Evolutionary conservation across 352 stramenopile genomes (phyloP).

Genomic region (Phytophthora melonis): DNA sequence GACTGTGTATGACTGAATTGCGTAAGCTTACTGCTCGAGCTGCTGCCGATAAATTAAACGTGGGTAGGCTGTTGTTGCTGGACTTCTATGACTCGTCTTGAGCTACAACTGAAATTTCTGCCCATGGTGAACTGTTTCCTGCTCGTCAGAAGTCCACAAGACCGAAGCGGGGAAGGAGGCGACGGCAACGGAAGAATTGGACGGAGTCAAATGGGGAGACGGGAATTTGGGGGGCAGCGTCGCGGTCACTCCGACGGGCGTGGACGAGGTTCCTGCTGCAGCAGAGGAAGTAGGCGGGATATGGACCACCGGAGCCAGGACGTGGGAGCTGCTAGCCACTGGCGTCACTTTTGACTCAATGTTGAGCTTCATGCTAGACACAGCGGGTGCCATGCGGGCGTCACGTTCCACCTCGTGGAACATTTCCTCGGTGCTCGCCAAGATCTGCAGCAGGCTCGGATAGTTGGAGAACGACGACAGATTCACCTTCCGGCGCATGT

Average conservation of each 20-base stretch:
- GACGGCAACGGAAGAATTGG: constrained; percentile 45
- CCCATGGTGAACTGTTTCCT: constrained; percentile 21
- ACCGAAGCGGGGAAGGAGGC: constrained; percentile 61
- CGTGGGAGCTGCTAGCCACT: constrained; percentile 1
- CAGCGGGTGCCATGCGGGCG: constrained; percentile 53
- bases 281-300: neutral
- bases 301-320: constrained; percentile 35
- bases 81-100: neutral
- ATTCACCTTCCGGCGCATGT: constrained; percentile 87
- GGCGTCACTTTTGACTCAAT: constrained; percentile 36
- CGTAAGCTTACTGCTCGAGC: neutral
- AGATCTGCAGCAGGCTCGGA: constrained; percentile 72
- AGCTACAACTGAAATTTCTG: constrained; percentile 31
- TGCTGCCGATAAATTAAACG: constrained; percentile 40
- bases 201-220: constrained; percentile 53
- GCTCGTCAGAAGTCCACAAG: constrained; percentile 54
- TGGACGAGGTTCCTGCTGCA: constrained; percentile 38
- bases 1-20: neutral
- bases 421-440: constrained; percentile 84
- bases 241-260: constrained; percentile 27
- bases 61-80: neutral
- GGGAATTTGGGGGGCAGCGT: constrained; percentile 42
- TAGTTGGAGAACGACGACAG: constrained; percentile 83
- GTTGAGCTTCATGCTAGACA: constrained; percentile 69
- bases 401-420: constrained; percentile 79